Conservation (phyloP, 1,284 basidiomycete species). For the Bjerkandera adusta region DNA sequence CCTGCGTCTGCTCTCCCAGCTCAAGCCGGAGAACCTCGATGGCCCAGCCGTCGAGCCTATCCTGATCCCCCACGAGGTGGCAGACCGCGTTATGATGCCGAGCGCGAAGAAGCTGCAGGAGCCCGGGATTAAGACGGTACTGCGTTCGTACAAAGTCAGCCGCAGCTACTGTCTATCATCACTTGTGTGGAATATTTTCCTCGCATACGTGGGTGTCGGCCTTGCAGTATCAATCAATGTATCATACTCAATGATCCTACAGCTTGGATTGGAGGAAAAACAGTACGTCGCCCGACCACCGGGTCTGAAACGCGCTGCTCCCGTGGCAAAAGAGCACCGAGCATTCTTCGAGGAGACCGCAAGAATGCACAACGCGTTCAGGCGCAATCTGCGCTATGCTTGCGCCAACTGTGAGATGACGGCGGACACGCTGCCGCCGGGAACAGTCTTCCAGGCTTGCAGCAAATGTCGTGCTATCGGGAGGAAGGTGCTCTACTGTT, state of each 20-base stretch:
- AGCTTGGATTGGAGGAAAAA: too few relatives aligned
- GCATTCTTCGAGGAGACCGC: too few relatives aligned
- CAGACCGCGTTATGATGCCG: neutral
- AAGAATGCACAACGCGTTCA: too few relatives aligned
- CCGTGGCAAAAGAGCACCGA: too few relatives aligned
- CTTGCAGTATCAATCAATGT: too few relatives aligned
- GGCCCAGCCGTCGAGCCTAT: neutral
- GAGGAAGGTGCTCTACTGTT: slow-evolving; percentile 3
- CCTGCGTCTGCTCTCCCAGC: neutral
- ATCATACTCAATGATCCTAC: too few relatives aligned
- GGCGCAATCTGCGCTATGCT: neutral
- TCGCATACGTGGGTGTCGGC: slow-evolving; percentile 1
- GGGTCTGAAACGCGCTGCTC: too few relatives aligned
- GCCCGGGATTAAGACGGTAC: neutral
- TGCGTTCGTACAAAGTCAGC: neutral
- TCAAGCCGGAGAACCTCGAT: neutral
- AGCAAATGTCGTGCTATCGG: neutral
- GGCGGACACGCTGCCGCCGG: neutral
- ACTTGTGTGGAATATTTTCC: neutral
- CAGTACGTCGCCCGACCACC: too few relatives aligned
- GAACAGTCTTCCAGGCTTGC: neutral
- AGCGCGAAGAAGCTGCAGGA: neutral
- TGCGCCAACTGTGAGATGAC: neutral
- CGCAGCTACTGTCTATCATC: neutral
- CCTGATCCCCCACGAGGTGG: neutral